phyloP scores from a whole-genome alignment of 2,329 filamentous ascomycete genomes.

The Macrophomina pseudophaseolina region DNA sequence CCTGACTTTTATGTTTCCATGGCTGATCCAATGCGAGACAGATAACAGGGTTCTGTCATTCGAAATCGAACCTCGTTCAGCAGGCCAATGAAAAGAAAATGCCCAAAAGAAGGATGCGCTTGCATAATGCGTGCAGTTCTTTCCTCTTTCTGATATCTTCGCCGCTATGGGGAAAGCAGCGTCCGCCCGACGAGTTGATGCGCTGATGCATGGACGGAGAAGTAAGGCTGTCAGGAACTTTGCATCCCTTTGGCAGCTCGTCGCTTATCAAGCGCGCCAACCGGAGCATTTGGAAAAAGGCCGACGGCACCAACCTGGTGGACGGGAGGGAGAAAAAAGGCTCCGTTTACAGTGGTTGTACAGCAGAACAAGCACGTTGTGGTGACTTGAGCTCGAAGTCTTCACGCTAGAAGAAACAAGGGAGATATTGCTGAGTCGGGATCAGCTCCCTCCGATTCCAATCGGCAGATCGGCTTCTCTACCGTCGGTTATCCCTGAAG shows the following conservation, averaged over 20 bases:
- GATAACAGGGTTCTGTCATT: too few species aligned
- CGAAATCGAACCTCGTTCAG: slow-evolving; percentile 1
- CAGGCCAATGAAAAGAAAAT: not conserved
- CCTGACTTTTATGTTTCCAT: not conserved
- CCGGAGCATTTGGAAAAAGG: not conserved
- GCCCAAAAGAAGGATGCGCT: not conserved
- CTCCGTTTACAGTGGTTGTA: not conserved
- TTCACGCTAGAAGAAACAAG: not conserved
- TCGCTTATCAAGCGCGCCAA: not conserved
- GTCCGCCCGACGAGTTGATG: not conserved
- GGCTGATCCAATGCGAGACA: not conserved
- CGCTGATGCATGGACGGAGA: slow-evolving; percentile 12
- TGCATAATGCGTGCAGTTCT: slow-evolving; percentile 1
- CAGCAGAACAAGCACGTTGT: slow-evolving; percentile 1
- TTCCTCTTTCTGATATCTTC: not conserved
- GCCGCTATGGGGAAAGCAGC: not conserved
- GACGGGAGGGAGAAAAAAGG: not conserved
- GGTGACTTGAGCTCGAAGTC: not conserved
- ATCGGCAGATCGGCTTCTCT: slow-evolving; percentile 1
- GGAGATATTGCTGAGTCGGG: not conserved
- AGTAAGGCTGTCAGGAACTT: slow-evolving; percentile 6
- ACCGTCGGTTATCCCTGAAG: not conserved
- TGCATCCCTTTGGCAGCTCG: not conserved
- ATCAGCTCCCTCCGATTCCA: not conserved
- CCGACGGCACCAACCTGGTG: slow-evolving; percentile 1